phyloP scores from a whole-genome alignment of 768 basidiomycete species.

The Rhizopogon vulgaris region DNA sequence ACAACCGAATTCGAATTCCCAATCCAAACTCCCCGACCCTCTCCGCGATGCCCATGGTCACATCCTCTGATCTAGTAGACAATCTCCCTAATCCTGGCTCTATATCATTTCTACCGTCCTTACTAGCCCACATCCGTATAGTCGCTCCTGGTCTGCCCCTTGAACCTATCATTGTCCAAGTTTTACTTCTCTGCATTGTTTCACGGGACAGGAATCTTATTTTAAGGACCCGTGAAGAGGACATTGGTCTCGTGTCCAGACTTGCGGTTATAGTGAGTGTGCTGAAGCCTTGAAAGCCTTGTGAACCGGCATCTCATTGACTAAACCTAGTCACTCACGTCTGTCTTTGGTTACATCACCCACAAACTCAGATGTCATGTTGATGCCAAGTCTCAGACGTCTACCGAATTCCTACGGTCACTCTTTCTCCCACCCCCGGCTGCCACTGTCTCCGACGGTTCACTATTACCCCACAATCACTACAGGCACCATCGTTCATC shows the following conservation, averaged over 20 bases:
- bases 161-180: slow-evolving; percentile 59
- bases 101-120: slow-evolving; percentile 41
- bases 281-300: too few species aligned
- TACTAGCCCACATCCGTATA: slow-evolving; percentile 42
- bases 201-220: slow-evolving; percentile 60
- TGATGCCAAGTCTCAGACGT: slow-evolving; percentile 11
- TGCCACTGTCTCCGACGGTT: slow-evolving; percentile 12
- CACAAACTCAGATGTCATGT: slow-evolving; percentile 51
- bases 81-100: slow-evolving; percentile 35
- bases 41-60: slow-evolving; percentile 3
- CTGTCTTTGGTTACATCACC: slow-evolving; percentile 52
- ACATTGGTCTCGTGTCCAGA: slow-evolving; percentile 52
- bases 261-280: slow-evolving; percentile 49
- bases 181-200: slow-evolving; percentile 59
- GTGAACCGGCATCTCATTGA: background rate
- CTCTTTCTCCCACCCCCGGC: slow-evolving; percentile 29
- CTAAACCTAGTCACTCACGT: slow-evolving; percentile 44
- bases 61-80: slow-evolving; percentile 16
- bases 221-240: slow-evolving; percentile 59
- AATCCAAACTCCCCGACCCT: too few species aligned
- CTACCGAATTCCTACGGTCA: slow-evolving; percentile 28
- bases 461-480: slow-evolving; percentile 6
- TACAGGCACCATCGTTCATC: slow-evolving; percentile 15
- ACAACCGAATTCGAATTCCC: background rate
- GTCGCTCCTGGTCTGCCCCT: slow-evolving; percentile 44